phyloP scores from a whole-genome alignment of 2,329 filamentous ascomycete genomes.

The Microsporum ferrugineum region DNA sequence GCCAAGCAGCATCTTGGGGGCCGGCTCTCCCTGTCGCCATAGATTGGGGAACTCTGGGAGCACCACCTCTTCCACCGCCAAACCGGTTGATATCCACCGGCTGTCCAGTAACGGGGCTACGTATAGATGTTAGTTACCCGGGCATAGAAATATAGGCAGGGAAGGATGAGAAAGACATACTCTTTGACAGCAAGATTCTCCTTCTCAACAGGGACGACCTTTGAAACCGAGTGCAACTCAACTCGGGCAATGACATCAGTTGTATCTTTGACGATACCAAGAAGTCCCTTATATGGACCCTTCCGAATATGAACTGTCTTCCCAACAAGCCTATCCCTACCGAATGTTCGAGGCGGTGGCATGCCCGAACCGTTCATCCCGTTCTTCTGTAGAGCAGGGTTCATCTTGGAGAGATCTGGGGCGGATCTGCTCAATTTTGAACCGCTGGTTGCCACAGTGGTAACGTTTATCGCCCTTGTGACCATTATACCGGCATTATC shows the following conservation, averaged over 20 bases:
- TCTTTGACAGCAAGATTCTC: slow-evolving; percentile 78
- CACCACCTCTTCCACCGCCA: slow-evolving; percentile 28
- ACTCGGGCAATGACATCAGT: slow-evolving; percentile 77
- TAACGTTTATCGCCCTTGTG: slow-evolving; percentile 70
- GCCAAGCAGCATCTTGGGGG: slow-evolving; percentile 41
- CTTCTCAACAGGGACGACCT: slow-evolving; percentile 75
- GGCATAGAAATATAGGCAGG: neutral
- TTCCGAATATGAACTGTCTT: slow-evolving; percentile 83
- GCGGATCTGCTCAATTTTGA: slow-evolving; percentile 54
- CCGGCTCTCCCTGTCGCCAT: slow-evolving; percentile 35
- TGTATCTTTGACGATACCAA: slow-evolving; percentile 92
- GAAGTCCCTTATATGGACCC: slow-evolving; percentile 80
- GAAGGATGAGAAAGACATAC: slow-evolving; percentile 32
- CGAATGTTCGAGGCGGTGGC: slow-evolving; percentile 61
- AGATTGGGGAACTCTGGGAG: slow-evolving; percentile 39
- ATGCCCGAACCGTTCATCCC: slow-evolving; percentile 45
- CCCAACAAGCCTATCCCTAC: slow-evolving; percentile 72
- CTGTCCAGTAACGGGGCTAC: slow-evolving; percentile 54
- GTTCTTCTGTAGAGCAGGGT: slow-evolving; percentile 71
- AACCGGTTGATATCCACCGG: slow-evolving; percentile 57
- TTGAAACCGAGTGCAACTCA: slow-evolving; percentile 88
- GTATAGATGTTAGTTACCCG: slow-evolving; percentile 14
- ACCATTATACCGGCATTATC: slow-evolving; percentile 90
- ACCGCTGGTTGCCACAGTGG: slow-evolving; percentile 87
- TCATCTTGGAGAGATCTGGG: slow-evolving; percentile 81